phyloP scores from a whole-genome alignment of 2,329 filamentous ascomycete genomes.

The Alternaria atra region DNA sequence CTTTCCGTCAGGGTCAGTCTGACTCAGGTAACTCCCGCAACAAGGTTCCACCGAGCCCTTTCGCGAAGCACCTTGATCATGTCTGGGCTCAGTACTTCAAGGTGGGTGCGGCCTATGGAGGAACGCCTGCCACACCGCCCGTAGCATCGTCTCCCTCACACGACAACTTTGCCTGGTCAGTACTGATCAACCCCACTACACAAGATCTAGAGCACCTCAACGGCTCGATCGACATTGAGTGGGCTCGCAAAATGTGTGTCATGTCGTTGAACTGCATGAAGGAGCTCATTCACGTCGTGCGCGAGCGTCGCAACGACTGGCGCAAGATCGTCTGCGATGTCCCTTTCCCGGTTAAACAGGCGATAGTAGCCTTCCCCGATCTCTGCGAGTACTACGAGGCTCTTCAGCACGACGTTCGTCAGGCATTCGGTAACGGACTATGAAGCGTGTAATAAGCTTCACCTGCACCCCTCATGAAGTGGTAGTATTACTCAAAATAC shows the following conservation, averaged over 20 bases:
- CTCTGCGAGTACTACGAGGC: conserved; percentile 26
- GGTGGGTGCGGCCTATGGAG: conserved; percentile 25
- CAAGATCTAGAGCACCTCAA: conserved; percentile 35
- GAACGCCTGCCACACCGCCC: conserved; percentile 8
- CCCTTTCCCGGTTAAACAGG: conserved; percentile 27
- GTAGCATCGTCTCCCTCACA: conserved; percentile 9
- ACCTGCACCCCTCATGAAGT: not conserved
- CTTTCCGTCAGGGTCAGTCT: conserved; percentile 35
- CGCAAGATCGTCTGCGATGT: conserved; percentile 31
- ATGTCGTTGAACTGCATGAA: conserved; percentile 34
- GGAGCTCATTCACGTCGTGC: conserved; percentile 24
- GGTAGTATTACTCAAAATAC: not conserved
- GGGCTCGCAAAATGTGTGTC: conserved; percentile 25
- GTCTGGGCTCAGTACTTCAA: conserved; percentile 32
- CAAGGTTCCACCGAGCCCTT: conserved; percentile 27
- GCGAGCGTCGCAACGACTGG: conserved; percentile 30
- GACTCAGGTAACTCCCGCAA: conserved; percentile 16
- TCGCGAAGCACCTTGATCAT: conserved; percentile 23
- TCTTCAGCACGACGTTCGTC: conserved; percentile 29
- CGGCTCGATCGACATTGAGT: conserved; percentile 29
- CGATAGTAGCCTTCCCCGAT: conserved; percentile 29
- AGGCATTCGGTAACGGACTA: conserved; percentile 27
- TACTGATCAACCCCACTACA: conserved; percentile 38
- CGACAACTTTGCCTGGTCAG: conserved; percentile 32
- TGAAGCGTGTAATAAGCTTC: not conserved